Evolutionary conservation across 352 stramenopile genomes (phyloP).

Genomic region (Globisporangium barbulae): DNA sequence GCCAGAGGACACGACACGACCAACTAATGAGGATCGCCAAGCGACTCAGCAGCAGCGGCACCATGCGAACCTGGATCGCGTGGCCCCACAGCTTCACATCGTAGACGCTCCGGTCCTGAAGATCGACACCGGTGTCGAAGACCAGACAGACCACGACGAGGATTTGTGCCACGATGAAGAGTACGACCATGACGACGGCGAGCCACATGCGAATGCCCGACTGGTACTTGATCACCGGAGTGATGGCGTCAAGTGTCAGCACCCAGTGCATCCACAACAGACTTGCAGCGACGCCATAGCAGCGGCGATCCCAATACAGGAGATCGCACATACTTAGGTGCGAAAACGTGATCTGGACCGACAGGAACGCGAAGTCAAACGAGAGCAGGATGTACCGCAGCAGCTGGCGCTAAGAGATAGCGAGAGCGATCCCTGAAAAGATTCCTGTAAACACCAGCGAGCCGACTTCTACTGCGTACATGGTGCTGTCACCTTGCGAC

Average conservation of each 20-base stretch:
- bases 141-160: conserved; percentile 1
- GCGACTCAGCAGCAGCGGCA: conserved; percentile 13
- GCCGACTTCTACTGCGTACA: neutral
- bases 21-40: conserved; percentile 11
- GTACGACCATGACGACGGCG: conserved; percentile 1
- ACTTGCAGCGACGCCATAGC: conserved; percentile 11
- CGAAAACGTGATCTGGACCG: conserved; percentile 14
- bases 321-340: conserved; percentile 18
- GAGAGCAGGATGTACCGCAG: conserved; percentile 10
- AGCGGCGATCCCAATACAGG: conserved; percentile 10
- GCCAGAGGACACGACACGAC: conserved; percentile 11
- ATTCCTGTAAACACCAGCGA: neutral
- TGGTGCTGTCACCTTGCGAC: neutral
- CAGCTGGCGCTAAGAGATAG: conserved; percentile 10
- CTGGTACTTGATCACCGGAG: conserved; percentile 7
- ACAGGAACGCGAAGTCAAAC: conserved; percentile 22
- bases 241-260: conserved; percentile 16
- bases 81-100: neutral
- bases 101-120: conserved; percentile 7
- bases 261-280: conserved; percentile 22
- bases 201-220: conserved; percentile 2
- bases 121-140: neutral
- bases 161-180: conserved; percentile 11
- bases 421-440: neutral
- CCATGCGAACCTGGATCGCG: neutral